Base-by-base conservation (phyloP, 2,329 filamentous ascomycete species). In the Ophiostoma perfectum region DNA sequence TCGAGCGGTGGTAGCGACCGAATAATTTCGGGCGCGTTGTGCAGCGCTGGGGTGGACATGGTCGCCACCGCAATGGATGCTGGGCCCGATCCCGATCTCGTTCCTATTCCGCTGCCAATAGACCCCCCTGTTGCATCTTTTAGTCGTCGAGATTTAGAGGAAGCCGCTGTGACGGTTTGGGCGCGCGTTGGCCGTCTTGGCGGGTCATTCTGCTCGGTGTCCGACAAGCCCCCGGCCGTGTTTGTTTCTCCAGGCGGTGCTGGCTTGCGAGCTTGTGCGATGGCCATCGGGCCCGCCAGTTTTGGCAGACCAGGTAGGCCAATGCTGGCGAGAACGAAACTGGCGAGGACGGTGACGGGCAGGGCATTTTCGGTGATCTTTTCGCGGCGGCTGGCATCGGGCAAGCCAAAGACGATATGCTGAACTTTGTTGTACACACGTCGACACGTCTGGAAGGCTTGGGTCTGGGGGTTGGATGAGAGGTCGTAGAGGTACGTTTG, bases 351-450 rank as follows among this genome's bases (percentile, higher is more conserved):
- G 6, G 90, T 91, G 67, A 94, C 90, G 7, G 91, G 91, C 52
- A 94, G 78, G 5, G 90, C 83, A 76, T 95, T 95, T 78, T 94
- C 91, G 75, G 88, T 89, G 76, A 95, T 93, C 79, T 89, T 90
- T 74, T 92, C 90, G 72, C 87, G 83, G 69, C 88, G 84, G 70
- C 83, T 83, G 39, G 85, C 83, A 74, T 94, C 91, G 45, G 88
- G 84, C 38, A 90, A 82, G 27, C 91, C 91, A 77, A 95, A 95
- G 39, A 95, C 91, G 73, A 95, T 92, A 78, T 92, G 88, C 78
- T 95, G 91, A 52, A 95, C 90, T 78, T 92, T 92, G 79, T 95
- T 95, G 81, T 93, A 94, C 73, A 95, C 88, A 75, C 92, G 83
- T 70, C 90, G 86, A 76, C 91, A 94, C 65, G 90, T 94, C 79